A percentile compares a stretch with the other conserved stretches of the same genome.
phyloP scores from a whole-genome alignment of 495 filamentous ascomycete species.

The Hypoxylon fragiforme region DNA sequence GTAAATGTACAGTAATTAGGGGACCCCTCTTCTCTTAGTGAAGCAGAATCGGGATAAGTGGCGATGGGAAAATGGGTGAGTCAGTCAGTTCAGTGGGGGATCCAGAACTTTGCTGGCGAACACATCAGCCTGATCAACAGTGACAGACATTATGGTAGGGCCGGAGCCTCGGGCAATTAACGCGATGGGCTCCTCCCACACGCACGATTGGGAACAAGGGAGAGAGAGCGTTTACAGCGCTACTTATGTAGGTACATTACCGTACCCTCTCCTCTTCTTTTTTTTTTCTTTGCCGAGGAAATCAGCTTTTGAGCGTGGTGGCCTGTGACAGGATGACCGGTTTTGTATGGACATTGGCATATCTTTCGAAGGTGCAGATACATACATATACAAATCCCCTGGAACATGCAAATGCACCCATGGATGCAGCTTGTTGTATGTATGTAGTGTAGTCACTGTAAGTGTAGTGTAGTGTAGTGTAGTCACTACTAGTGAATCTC shows the following conservation, averaged over 20 bases:
- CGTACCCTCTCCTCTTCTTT: too few species aligned
- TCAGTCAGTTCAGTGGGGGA: constrained; percentile 30
- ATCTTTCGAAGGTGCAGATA: constrained; percentile 18
- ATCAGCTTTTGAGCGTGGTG: constrained; percentile 13
- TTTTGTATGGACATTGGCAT: constrained; percentile 20
- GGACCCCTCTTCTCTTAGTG: too few species aligned
- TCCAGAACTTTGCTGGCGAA: constrained; percentile 20
- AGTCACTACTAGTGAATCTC: too few species aligned
- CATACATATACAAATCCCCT: constrained; percentile 19
- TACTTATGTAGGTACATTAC: too few species aligned
- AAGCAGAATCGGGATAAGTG: constrained; percentile 28
- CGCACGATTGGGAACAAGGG: too few species aligned
- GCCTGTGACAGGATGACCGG: constrained; percentile 15
- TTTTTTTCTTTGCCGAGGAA: constrained; percentile 9
- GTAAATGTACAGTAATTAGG: neutral
- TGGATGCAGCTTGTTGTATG: too few species aligned
- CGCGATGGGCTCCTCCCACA: constrained; percentile 16
- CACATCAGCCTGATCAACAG: constrained; percentile 28
- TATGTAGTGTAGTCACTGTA: too few species aligned
- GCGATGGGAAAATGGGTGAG: constrained; percentile 19
- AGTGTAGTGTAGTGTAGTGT: too few species aligned
- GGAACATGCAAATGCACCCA: constrained; percentile 18
- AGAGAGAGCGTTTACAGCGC: too few species aligned
- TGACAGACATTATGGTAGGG: constrained; percentile 11
- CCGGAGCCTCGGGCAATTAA: constrained; percentile 25